Evolutionary conservation across 148 eudicot genomes (phyloP).

Genomic region (Diospyros kaki): DNA sequence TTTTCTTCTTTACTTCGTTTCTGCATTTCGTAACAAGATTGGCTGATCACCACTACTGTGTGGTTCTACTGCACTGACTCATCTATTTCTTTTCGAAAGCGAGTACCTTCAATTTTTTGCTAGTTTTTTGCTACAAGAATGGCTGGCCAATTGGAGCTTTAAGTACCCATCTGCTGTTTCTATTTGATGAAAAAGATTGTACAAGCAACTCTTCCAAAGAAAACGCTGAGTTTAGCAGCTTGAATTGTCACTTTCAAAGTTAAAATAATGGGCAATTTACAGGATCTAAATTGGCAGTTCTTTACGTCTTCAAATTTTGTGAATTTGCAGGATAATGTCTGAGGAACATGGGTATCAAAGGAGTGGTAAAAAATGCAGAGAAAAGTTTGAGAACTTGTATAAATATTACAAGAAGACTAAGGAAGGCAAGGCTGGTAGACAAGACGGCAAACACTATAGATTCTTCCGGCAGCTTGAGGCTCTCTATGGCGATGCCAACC

Average conservation of each 20-base stretch:
- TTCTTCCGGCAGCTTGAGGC: slow-evolving; percentile 96
- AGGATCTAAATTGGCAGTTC: background rate
- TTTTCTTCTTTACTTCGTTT: slow-evolving; percentile 10
- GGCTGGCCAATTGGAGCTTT: background rate
- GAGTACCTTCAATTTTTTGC: background rate
- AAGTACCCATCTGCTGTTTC: background rate
- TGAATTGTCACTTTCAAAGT: background rate
- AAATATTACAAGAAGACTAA: slow-evolving; percentile 98
- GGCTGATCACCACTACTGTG: background rate
- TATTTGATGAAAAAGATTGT: background rate
- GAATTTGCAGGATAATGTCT: slow-evolving; percentile 63
- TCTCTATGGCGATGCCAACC: slow-evolving; percentile 46
- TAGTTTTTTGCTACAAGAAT: slow-evolving; percentile 3
- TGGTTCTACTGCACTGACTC: background rate
- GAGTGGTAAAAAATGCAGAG: slow-evolving; percentile 97
- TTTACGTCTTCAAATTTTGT: background rate
- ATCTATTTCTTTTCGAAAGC: background rate
- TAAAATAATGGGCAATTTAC: background rate
- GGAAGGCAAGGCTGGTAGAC: slow-evolving; percentile 96
- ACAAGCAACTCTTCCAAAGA: background rate
- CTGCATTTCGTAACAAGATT: background rate
- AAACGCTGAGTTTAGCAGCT: background rate
- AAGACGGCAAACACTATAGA: slow-evolving; percentile 90
- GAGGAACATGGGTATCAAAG: slow-evolving; percentile 98
- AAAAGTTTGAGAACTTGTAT: slow-evolving; percentile 91